phyloP scores from a whole-genome alignment of 768 basidiomycete species.

The Mycena leptocephala region DNA sequence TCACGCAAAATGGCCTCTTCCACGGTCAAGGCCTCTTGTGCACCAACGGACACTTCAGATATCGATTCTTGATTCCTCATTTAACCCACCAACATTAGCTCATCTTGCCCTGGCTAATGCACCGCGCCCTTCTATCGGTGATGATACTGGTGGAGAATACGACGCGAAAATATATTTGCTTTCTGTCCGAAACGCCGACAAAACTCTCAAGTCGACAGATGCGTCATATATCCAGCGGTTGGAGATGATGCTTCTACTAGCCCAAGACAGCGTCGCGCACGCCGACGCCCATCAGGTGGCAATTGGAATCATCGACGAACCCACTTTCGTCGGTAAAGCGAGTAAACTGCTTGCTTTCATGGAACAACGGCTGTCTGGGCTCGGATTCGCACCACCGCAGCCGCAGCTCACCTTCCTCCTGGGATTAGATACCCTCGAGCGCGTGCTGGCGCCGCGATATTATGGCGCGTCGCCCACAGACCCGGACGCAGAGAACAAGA shows the following conservation, averaged over 20 bases:
- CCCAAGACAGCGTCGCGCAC: constrained; percentile 57
- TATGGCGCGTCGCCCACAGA: constrained; percentile 60
- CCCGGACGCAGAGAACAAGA: constrained; percentile 56
- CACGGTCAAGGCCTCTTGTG: constrained; percentile 37
- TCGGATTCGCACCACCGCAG: constrained; percentile 33
- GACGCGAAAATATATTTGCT: constrained; percentile 86
- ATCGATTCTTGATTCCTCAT: constrained; percentile 91
- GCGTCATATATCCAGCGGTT: constrained; percentile 85
- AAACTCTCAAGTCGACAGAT: constrained; percentile 78
- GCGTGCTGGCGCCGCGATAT: constrained; percentile 84
- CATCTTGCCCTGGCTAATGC: constrained; percentile 84
- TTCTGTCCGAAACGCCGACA: constrained; percentile 92
- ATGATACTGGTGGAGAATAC: constrained; percentile 56
- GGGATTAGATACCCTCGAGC: constrained; percentile 89
- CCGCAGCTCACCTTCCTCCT: constrained; percentile 79
- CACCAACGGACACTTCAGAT: constrained; percentile 60
- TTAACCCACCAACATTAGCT: constrained; percentile 92
- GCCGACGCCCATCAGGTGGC: constrained; percentile 59
- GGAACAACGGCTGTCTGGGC: constrained; percentile 48
- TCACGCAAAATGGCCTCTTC: constrained; percentile 78
- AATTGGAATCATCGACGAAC: constrained; percentile 88
- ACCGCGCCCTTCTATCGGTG: constrained; percentile 40
- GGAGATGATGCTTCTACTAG: constrained; percentile 89
- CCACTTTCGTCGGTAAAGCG: constrained; percentile 92
- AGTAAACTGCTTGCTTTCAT: constrained; percentile 69